A percentile compares a stretch with the other conserved stretches of the same genome.
Conservation (phyloP, 768 basidiomycete genomes). For the Fistulinella prunicolor region DNA sequence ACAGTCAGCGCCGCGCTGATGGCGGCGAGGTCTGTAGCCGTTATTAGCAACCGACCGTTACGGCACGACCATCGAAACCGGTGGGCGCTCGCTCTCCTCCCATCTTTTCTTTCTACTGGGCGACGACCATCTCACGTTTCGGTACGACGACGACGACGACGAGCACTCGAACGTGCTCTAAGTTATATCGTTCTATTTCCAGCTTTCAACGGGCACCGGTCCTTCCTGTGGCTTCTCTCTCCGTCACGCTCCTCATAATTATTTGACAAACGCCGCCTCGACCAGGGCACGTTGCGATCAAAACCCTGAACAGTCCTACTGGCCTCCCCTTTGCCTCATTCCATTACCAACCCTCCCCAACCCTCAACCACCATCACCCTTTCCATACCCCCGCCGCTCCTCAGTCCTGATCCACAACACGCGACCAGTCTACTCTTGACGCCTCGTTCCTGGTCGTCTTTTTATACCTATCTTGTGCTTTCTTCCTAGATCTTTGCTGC, state of each 20-base stretch:
- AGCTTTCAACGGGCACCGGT: constrained; percentile 15
- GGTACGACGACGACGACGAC: constrained; percentile 15
- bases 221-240: constrained; percentile 17
- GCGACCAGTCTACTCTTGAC: constrained; percentile 47
- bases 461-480: constrained; percentile 55
- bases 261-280: constrained; percentile 50
- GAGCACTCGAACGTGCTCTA: constrained; percentile 18
- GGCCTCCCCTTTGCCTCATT: constrained; percentile 62
- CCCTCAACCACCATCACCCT: constrained; percentile 38
- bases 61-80: constrained; percentile 34
- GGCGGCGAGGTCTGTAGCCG: constrained; percentile 17
- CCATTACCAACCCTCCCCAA: constrained; percentile 37
- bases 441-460: constrained; percentile 41
- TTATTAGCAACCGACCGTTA: constrained; percentile 32
- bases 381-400: constrained; percentile 25
- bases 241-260: constrained; percentile 30
- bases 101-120: constrained; percentile 19
- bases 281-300: constrained; percentile 79
- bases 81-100: constrained; percentile 19
- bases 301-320: constrained; percentile 51
- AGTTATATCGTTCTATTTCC: constrained; percentile 21
- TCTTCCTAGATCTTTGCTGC: constrained; percentile 38
- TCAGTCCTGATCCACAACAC: constrained; percentile 36
- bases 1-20: constrained; percentile 22
- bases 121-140: constrained; percentile 18